These are phyloP conservation scores for Rosa multiflora DNA, from an alignment of 306 rosid species.

Conservation along the genomic window DNA sequence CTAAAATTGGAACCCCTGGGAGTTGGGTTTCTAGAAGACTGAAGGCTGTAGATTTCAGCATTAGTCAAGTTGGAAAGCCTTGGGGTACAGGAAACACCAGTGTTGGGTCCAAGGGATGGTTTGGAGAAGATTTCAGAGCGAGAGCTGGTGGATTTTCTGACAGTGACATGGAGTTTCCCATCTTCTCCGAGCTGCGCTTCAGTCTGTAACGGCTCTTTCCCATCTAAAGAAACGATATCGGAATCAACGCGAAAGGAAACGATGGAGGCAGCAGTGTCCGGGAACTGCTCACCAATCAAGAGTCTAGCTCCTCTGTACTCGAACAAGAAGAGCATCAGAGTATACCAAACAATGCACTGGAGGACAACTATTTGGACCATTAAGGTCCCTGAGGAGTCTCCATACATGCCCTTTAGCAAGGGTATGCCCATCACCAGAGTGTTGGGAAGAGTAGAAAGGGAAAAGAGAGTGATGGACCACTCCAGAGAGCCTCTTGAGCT, in stretches of 20 bases:
- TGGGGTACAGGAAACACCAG: constrained; percentile 67
- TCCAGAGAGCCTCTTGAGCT: constrained; percentile 62
- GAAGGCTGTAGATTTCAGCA: constrained; percentile 83
- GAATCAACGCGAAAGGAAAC: constrained; percentile 78
- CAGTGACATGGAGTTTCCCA: constrained; percentile 71
- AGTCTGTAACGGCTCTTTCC: constrained; percentile 74
- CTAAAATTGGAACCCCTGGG: constrained; percentile 86
- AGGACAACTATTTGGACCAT: constrained; percentile 86
- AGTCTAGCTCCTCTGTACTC: constrained; percentile 81
- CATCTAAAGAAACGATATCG: constrained; percentile 69
- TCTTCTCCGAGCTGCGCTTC: constrained; percentile 83
- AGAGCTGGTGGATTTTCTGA: constrained; percentile 64
- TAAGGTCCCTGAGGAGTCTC: constrained; percentile 50
- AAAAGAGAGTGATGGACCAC: constrained; percentile 81
- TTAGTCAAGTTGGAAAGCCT: constrained; percentile 73
- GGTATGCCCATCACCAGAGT: constrained; percentile 91
- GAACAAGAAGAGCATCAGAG: constrained; percentile 73
- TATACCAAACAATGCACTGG: constrained; percentile 82
- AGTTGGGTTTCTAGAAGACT: constrained; percentile 73
- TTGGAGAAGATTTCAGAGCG: constrained; percentile 67
- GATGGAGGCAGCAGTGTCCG: constrained; percentile 73
- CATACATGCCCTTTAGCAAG: constrained; percentile 73
- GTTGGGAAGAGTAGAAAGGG: constrained; percentile 79
- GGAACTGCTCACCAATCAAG: constrained; percentile 76
- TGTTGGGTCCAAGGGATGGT: constrained; percentile 57